These are phyloP conservation scores for Myriosclerotinia scirpicola DNA, from an alignment of 2,329 filamentous ascomycete species.

Conservation along the genomic window DNA sequence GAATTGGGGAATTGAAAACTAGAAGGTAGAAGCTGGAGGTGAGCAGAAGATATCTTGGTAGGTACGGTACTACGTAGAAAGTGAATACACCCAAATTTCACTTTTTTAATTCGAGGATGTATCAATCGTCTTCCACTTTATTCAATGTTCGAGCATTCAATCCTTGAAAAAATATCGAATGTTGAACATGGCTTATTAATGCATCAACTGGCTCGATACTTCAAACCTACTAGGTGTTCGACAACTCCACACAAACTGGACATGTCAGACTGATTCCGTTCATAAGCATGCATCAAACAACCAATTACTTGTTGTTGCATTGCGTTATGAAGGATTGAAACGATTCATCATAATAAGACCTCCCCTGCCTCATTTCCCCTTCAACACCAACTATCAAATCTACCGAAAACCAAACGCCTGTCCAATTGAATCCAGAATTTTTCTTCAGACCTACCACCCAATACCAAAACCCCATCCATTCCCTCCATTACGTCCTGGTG, in stretches of 20 bases:
- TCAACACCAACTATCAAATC: neutral
- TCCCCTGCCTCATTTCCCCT: neutral
- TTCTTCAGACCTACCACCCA: neutral
- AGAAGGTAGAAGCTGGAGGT: too few species aligned
- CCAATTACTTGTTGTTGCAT: neutral
- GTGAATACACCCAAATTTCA: neutral
- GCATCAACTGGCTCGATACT: neutral
- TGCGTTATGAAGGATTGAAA: neutral
- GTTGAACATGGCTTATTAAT: neutral
- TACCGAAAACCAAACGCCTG: neutral
- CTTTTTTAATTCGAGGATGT: neutral
- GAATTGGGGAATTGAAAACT: too few species aligned
- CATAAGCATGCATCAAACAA: neutral
- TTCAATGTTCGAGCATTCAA: neutral
- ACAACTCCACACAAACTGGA: neutral
- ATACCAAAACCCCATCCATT: neutral
- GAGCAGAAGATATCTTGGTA: neutral
- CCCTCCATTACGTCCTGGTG: too few species aligned
- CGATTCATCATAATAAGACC: neutral
- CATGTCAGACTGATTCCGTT: neutral
- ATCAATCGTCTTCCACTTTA: neutral
- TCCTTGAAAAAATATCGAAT: neutral
- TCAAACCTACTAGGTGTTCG: too few species aligned
- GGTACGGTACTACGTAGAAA: neutral
- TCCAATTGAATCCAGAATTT: neutral